phyloP scores from a whole-genome alignment of 2,329 filamentous ascomycete genomes.

The Neonectria magnoliae region DNA sequence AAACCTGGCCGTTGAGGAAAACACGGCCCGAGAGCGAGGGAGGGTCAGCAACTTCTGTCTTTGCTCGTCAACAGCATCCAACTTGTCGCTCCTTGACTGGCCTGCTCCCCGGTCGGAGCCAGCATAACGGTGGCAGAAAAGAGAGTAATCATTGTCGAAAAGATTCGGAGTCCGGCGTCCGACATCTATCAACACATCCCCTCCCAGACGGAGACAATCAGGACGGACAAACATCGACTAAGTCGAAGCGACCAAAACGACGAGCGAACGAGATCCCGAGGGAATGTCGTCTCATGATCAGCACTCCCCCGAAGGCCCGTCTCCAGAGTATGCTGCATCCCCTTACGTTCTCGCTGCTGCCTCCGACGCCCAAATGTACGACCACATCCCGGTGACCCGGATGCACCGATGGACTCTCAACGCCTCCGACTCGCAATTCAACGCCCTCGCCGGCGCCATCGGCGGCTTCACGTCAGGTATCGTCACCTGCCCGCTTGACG shows the following conservation, averaged over 20 bases:
- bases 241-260: conserved; percentile 12
- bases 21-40: conserved; percentile 12
- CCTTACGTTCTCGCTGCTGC: conserved; percentile 49
- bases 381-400: conserved; percentile 49
- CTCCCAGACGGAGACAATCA: neutral
- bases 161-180: neutral
- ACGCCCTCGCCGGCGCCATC: conserved; percentile 86
- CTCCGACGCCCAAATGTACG: conserved; percentile 47
- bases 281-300: conserved; percentile 64
- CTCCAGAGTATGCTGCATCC: conserved; percentile 50
- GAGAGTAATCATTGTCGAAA: neutral
- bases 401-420: conserved; percentile 66
- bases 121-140: conserved; percentile 10
- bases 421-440: conserved; percentile 73
- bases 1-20: conserved; percentile 10
- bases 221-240: neutral
- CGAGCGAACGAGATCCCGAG: conserved; percentile 26
- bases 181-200: neutral
- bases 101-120: conserved; percentile 19
- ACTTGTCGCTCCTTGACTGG: conserved; percentile 20
- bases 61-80: conserved; percentile 23
- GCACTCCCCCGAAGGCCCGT: conserved; percentile 48
- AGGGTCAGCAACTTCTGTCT: conserved; percentile 10
- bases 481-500: conserved; percentile 95
- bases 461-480: conserved; percentile 94